These are phyloP conservation scores for Martiniozyma abietophila DNA, from an alignment of 805 yeast species.

Conservation along the genomic window DNA sequence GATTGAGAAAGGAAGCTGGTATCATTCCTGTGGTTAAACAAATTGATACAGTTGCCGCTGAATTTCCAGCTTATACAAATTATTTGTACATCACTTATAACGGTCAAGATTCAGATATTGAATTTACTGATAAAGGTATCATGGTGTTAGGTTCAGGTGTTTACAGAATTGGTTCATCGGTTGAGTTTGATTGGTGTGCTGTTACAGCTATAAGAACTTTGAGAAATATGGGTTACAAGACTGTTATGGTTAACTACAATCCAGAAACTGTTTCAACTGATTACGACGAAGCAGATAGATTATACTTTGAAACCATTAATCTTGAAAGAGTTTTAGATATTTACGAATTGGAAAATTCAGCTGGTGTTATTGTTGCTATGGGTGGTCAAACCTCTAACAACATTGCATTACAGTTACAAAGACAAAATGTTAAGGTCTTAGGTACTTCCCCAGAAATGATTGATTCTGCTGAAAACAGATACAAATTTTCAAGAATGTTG, in stretches of 20 bases:
- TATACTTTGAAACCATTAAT: slow-evolving; percentile 92
- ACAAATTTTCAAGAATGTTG: slow-evolving; percentile 95
- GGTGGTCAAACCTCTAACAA: slow-evolving; percentile 99
- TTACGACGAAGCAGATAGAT: slow-evolving; percentile 95
- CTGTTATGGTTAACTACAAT: slow-evolving; percentile 94
- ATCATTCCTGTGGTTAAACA: slow-evolving; percentile 90
- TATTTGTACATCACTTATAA: slow-evolving; percentile 92
- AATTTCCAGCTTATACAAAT: slow-evolving; percentile 94
- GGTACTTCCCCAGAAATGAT: slow-evolving; percentile 99
- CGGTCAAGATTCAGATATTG: slow-evolving; percentile 78
- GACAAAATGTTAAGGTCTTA: slow-evolving; percentile 89
- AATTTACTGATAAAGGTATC: slow-evolving; percentile 85
- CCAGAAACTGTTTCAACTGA: slow-evolving; percentile 99
- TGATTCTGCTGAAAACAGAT: slow-evolving; percentile 96
- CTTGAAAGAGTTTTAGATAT: slow-evolving; percentile 91
- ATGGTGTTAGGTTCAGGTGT: slow-evolving; percentile 98
- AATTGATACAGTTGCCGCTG: slow-evolving; percentile 98
- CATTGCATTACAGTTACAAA: slow-evolving; percentile 84
- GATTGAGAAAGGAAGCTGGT: slow-evolving; percentile 78
- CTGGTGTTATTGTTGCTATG: slow-evolving; percentile 93
- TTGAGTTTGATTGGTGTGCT: slow-evolving; percentile 99
- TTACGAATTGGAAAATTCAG: slow-evolving; percentile 81
- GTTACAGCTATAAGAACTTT: slow-evolving; percentile 93
- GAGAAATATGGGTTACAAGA: slow-evolving; percentile 77
- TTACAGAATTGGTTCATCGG: slow-evolving; percentile 96